Evolutionary conservation across 1,284 basidiomycete genomes (phyloP).

Genomic region (Dichomitus squalens): DNA sequence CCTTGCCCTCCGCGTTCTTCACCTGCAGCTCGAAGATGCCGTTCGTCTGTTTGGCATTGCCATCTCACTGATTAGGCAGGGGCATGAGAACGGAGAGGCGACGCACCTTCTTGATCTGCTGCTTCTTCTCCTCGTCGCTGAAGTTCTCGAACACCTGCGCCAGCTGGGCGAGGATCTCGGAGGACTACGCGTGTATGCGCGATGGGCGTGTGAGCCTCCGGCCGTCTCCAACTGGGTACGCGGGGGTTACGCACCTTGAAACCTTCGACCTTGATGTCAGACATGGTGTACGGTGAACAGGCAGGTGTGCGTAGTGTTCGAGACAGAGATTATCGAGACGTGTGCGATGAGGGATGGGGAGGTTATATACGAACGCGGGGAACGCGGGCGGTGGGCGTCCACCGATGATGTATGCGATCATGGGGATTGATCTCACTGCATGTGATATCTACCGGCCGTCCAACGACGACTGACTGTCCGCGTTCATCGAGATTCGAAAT

Average conservation of each 20-base stretch:
- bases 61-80: neutral
- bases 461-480: neutral
- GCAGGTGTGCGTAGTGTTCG: neutral
- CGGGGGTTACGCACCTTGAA: conserved; percentile 34
- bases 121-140: conserved; percentile 75
- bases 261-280: conserved; percentile 39
- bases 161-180: conserved; percentile 69
- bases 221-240: neutral
- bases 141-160: conserved; percentile 62
- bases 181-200: conserved; percentile 51
- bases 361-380: neutral
- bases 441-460: conserved; percentile 11
- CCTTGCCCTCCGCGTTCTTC: conserved; percentile 77
- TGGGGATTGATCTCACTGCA: conserved; percentile 2
- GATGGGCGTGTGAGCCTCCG: neutral
- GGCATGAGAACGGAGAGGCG: neutral
- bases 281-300: conserved; percentile 29
- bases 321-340: neutral
- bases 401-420: conserved; percentile 5
- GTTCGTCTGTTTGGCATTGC: conserved; percentile 63
- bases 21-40: conserved; percentile 91
- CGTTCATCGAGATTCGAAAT: too few species aligned
- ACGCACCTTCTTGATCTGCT: conserved; percentile 84
- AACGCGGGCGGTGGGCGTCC: neutral
- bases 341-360: neutral